These are phyloP conservation scores for Fusarium veterinarium DNA, from an alignment of 2,329 filamentous ascomycete genomes.

Conservation along the genomic window DNA sequence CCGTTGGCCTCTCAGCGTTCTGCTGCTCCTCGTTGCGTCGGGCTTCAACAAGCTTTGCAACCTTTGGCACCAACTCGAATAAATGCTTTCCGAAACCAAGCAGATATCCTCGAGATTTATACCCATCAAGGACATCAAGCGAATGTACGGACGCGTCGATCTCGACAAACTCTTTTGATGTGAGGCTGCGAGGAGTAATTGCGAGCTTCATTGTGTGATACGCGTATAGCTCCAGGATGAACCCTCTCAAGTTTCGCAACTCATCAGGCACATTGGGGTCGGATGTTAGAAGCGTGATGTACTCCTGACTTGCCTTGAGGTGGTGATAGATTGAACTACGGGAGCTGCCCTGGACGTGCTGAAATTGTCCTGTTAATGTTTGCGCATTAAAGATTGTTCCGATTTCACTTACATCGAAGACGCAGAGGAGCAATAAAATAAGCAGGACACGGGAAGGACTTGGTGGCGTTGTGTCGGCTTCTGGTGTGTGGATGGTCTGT, in stretches of 20 bases:
- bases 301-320: constrained; percentile 2
- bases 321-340: neutral
- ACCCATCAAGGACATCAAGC: neutral
- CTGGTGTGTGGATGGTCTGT: neutral
- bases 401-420: neutral
- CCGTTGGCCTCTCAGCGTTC: accelerated
- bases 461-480: neutral
- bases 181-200: neutral
- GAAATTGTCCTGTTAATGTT: accelerated
- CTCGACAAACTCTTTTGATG: neutral
- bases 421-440: neutral
- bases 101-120: neutral
- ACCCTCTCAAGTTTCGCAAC: neutral
- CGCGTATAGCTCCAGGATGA: constrained; percentile 2
- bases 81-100: neutral
- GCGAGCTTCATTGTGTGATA: constrained; percentile 5
- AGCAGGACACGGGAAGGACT: neutral
- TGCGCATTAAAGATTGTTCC: accelerated
- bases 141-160: neutral
- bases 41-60: neutral
- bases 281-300: neutral
- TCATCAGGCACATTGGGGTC: neutral
- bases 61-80: neutral
- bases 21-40: neutral
- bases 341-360: constrained; percentile 1